These are phyloP conservation scores for Hypoxylon sp. DNA, from an alignment of 2,329 filamentous ascomycete species.

Conservation along the genomic window DNA sequence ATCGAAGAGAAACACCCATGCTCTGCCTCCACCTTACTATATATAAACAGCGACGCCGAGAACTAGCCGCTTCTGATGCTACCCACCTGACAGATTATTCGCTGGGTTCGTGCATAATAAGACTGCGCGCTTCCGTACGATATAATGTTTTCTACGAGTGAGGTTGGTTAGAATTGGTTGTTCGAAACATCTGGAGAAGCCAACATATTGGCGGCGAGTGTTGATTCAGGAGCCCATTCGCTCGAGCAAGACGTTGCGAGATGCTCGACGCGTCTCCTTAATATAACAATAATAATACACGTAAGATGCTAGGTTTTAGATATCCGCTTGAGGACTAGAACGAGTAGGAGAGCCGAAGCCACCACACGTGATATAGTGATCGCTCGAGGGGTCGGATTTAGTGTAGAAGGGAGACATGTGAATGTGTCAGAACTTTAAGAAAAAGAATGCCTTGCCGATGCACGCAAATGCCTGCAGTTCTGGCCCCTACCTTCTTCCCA, in stretches of 20 bases:
- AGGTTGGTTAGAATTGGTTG: slow-evolving; percentile 8
- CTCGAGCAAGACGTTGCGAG: slow-evolving; percentile 2
- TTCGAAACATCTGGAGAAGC: slow-evolving; percentile 16
- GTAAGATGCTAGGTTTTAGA: slow-evolving; percentile 18
- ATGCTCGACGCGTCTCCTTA: slow-evolving; percentile 13
- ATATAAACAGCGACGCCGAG: slow-evolving; percentile 40
- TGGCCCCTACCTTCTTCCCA: slow-evolving; percentile 1
- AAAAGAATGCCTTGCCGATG: slow-evolving; percentile 17
- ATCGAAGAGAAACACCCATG: slow-evolving; percentile 10
- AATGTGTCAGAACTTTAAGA: slow-evolving; percentile 23
- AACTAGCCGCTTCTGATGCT: slow-evolving; percentile 1
- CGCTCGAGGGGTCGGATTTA: slow-evolving; percentile 19
- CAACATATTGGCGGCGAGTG: background rate
- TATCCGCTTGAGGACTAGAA: slow-evolving; percentile 12
- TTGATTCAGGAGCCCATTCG: slow-evolving; percentile 22
- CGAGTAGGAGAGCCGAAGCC: slow-evolving; percentile 25
- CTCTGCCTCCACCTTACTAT: slow-evolving; percentile 27
- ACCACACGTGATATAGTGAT: slow-evolving; percentile 34
- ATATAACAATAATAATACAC: slow-evolving; percentile 11
- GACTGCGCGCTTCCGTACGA: background rate
- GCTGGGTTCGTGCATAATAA: slow-evolving; percentile 10
- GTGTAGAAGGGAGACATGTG: slow-evolving; percentile 32
- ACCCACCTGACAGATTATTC: slow-evolving; percentile 15
- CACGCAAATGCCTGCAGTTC: slow-evolving; percentile 13
- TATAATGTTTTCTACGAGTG: slow-evolving; percentile 2